These are phyloP conservation scores for Ceratobasidium sp. DNA, from an alignment of 1,284 basidiomycete genomes.

Conservation along the genomic window DNA sequence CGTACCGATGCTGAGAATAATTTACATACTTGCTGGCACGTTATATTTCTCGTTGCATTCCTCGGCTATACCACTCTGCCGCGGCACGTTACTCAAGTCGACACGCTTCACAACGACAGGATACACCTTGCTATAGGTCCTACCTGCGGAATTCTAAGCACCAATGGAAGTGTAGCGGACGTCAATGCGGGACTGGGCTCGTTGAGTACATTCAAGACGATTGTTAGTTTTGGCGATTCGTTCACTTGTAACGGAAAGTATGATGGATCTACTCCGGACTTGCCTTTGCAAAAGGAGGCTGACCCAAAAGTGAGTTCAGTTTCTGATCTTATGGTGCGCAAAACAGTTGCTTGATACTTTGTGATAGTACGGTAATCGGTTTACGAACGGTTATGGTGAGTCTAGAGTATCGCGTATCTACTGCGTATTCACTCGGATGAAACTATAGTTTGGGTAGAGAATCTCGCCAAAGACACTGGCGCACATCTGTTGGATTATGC, in stretches of 20 bases:
- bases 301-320: constrained; percentile 6
- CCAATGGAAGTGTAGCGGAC: constrained; percentile 17
- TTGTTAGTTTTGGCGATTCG: constrained; percentile 41
- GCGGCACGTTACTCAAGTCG: neutral
- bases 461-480: constrained; percentile 31
- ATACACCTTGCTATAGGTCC: constrained; percentile 34
- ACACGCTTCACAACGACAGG: constrained; percentile 21
- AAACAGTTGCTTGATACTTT: neutral
- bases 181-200: constrained; percentile 27
- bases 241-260: constrained; percentile 36
- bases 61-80: neutral
- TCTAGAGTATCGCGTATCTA: neutral
- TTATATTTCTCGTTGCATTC: neutral
- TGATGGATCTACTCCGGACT: constrained; percentile 31
- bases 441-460: constrained; percentile 36
- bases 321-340: neutral
- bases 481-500: constrained; percentile 35
- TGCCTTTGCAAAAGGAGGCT: constrained; percentile 32
- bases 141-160: constrained; percentile 15
- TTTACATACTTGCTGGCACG: neutral
- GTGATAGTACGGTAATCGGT: constrained; percentile 25
- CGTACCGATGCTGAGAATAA: too few relatives aligned
- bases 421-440: neutral
- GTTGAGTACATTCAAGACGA: constrained; percentile 15
- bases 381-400: constrained; percentile 41